Conservation (phyloP, 768 basidiomycete genomes). For the Russula abietina region DNA sequence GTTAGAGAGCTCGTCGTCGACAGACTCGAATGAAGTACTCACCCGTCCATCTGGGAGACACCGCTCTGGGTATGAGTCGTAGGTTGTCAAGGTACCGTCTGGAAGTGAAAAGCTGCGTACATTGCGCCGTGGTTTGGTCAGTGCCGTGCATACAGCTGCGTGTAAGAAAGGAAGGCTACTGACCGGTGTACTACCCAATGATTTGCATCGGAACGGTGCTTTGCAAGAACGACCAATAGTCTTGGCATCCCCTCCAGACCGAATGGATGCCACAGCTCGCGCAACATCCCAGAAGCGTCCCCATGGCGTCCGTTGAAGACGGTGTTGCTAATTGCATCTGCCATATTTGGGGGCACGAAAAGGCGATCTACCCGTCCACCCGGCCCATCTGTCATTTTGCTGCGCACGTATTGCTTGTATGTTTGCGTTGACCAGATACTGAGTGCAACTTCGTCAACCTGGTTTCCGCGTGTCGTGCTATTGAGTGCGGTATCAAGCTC, state of each 20-base stretch:
- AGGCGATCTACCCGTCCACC: conserved; percentile 72
- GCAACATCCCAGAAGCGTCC: conserved; percentile 80
- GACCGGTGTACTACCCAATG: conserved; percentile 90
- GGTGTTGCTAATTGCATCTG: conserved; percentile 84
- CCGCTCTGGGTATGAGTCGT: conserved; percentile 80
- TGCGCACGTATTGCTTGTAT: conserved; percentile 84
- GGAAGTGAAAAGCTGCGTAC: conserved; percentile 67
- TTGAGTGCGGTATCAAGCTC: conserved; percentile 75
- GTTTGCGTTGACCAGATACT: conserved; percentile 89
- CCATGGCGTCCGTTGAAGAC: conserved; percentile 85
- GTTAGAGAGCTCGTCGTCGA: conserved; percentile 25
- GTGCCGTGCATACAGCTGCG: neutral
- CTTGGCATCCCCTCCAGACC: conserved; percentile 78
- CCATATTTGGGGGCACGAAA: conserved; percentile 90
- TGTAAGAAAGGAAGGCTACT: conserved; percentile 26
- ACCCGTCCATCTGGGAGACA: conserved; percentile 83
- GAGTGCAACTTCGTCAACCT: conserved; percentile 83
- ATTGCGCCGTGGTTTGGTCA: conserved; percentile 13
- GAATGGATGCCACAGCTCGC: conserved; percentile 80
- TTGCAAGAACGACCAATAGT: conserved; percentile 73
- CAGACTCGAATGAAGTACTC: conserved; percentile 35
- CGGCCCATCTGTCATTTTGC: conserved; percentile 74
- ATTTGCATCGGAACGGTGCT: conserved; percentile 72
- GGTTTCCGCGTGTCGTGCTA: conserved; percentile 79
- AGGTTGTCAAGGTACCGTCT: conserved; percentile 76